Evolutionary conservation across 441 rosid genomes (phyloP).

Genomic region (Jatropha multifida): DNA sequence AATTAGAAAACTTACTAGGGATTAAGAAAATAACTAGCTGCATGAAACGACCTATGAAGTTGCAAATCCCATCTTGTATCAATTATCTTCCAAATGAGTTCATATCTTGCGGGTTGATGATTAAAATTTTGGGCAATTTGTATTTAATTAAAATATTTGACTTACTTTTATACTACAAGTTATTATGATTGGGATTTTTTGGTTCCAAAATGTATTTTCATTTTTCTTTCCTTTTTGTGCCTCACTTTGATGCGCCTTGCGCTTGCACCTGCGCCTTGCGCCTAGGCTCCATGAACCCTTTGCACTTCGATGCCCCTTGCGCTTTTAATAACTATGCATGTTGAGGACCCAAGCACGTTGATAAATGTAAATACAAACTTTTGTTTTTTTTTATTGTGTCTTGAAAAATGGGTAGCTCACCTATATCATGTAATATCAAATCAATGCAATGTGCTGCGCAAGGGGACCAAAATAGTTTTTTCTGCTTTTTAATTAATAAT

Average conservation of each 20-base stretch:
- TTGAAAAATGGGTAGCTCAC: no score
- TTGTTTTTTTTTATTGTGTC: background rate
- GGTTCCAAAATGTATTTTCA: no score
- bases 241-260: no score
- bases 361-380: background rate
- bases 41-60: background rate
- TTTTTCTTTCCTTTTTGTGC: no score
- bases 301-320: no score
- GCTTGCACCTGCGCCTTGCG: no score
- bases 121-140: background rate
- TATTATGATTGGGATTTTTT: no score
- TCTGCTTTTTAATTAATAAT: no score
- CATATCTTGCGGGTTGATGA: background rate
- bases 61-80: background rate
- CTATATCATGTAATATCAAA: background rate
- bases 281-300: no score
- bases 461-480: background rate
- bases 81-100: background rate
- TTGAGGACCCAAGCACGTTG: background rate
- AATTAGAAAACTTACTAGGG: background rate
- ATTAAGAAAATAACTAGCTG: background rate
- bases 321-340: no score
- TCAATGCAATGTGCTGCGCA: background rate
- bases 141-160: no score
- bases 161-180: no score